Evolutionary conservation across 805 yeast species (phyloP), one percentile per base, ranked within the genome.

Genomic region (Ogataea siamensis): DNA sequence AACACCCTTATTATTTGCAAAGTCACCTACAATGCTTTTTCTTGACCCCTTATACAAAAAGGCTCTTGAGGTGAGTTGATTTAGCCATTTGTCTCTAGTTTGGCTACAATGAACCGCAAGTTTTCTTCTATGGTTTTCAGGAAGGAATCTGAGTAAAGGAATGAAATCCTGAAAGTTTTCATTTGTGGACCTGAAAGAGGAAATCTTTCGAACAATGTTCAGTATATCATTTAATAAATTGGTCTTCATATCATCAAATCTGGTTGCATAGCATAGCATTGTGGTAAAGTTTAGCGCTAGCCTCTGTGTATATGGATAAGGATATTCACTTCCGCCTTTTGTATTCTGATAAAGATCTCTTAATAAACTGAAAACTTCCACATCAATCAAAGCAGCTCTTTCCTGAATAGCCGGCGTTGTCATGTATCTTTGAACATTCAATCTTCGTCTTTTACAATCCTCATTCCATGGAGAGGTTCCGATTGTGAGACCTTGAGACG

Each of bases 401-500:
- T 59, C 57, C 36, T 54, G 50, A 35, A 67, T 56, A 1, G 68
- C 61, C 2, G 67, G 66, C 4, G 63, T 60, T 32, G 65, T 64
- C 43, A 66, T 56, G 13, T 67, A 67, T 13, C 62, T 47, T n/a
- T 62, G 65, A 12, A 65, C 69, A 10, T 64, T 67, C 24, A 56
- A 49, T 17, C 68, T 42, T 36, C 65, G 62, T n/a, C 58, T 53
- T 29, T 53, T 53, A 32, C 67, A 63, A 7, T 60, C 50, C n/a
- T 61, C 68, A 23, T 59, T 54, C 66, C 67, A 67, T 2, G 71
- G 70, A 5, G 71, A 64, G 3, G 71, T 66, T 7, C 71, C 71
- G 25, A 66, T 66, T 1, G 71, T 67, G 27, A 62, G 59, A 3
- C 71, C 58, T 40, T 70, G 45, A 49, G 68, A 34, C 46, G 62